phyloP scores from a whole-genome alignment of 495 filamentous ascomycete genomes.

The Aspergillus funiculosus region DNA sequence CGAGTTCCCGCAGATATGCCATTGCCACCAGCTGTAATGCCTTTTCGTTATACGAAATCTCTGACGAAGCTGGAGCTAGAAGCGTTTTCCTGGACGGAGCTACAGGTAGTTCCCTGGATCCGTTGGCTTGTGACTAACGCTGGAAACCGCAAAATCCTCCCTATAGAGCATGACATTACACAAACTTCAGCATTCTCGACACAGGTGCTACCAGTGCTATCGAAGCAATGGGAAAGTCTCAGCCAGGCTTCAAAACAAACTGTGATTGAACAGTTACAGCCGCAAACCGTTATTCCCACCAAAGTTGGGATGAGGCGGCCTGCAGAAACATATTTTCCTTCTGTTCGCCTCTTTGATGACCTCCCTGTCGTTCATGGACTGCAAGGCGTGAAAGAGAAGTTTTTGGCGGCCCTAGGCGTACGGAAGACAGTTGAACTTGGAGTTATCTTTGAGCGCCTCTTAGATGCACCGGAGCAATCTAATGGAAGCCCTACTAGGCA shows the following conservation, averaged over 20 bases:
- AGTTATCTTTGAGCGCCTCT: constrained; percentile 83
- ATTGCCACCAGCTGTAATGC: constrained; percentile 73
- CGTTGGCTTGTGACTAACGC: constrained; percentile 64
- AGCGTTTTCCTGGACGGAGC: constrained; percentile 73
- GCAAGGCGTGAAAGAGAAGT: constrained; percentile 79
- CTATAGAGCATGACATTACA: constrained; percentile 56
- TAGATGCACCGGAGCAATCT: constrained; percentile 46
- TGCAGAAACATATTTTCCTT: constrained; percentile 82
- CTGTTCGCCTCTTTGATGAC: constrained; percentile 89
- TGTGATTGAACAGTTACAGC: constrained; percentile 55
- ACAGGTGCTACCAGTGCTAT: constrained; percentile 71
- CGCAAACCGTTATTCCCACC: constrained; percentile 78
- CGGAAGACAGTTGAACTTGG: constrained; percentile 83
- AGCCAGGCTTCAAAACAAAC: constrained; percentile 58
- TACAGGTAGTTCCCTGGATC: constrained; percentile 79
- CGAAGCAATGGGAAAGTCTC: constrained; percentile 80
- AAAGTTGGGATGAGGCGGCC: constrained; percentile 86
- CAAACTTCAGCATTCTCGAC: constrained; percentile 67
- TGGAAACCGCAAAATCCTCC: constrained; percentile 39
- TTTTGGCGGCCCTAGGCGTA: constrained; percentile 71
- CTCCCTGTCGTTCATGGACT: constrained; percentile 73
- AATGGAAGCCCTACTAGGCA: constrained; percentile 34
- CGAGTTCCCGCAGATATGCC: constrained; percentile 79
- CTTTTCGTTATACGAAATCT: constrained; percentile 67
- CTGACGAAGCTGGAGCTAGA: constrained; percentile 59